Percentiles rank a stretch among this genome's conserved stretches.
Conservation (phyloP, 768 basidiomycete genomes). For the Gymnopilus junonius region DNA sequence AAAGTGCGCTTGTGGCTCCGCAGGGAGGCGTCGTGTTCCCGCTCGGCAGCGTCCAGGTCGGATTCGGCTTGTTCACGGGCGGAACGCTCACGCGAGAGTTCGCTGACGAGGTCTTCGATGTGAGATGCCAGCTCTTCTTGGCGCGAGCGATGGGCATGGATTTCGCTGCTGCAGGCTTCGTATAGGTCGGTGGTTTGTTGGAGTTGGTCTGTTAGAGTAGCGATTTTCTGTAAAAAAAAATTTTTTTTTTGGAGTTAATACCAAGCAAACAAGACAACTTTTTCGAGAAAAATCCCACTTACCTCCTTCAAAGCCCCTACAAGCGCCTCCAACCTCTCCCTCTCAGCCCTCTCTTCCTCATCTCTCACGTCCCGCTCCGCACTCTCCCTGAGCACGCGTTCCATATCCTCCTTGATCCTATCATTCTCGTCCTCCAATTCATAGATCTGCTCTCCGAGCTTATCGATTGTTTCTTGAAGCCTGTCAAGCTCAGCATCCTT, state of each 20-base stretch:
- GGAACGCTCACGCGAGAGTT: conserved; percentile 62
- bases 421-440: conserved; percentile 88
- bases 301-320: conserved; percentile 83
- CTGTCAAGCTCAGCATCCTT: conserved; percentile 80
- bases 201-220: conserved; percentile 63
- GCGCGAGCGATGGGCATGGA: conserved; percentile 66
- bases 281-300: conserved; percentile 15
- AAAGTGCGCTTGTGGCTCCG: conserved; percentile 64
- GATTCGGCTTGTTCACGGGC: conserved; percentile 56
- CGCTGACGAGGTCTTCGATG: conserved; percentile 70
- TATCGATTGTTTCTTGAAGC: too few relatives aligned
- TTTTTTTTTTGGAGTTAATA: background rate
- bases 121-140: conserved; percentile 81
- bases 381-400: conserved; percentile 71
- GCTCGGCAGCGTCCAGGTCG: conserved; percentile 60
- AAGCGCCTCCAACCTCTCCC: conserved; percentile 69
- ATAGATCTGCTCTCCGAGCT: conserved; percentile 80
- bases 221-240: conserved; percentile 61
- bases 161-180: conserved; percentile 64
- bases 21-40: conserved; percentile 64
- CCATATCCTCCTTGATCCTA: conserved; percentile 70
- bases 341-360: conserved; percentile 77
- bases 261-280: background rate
- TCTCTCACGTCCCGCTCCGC: conserved; percentile 66
- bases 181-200: conserved; percentile 68